Evolutionary conservation across 2,329 filamentous ascomycete genomes (phyloP).

Genomic region (Fusarium continuum): DNA sequence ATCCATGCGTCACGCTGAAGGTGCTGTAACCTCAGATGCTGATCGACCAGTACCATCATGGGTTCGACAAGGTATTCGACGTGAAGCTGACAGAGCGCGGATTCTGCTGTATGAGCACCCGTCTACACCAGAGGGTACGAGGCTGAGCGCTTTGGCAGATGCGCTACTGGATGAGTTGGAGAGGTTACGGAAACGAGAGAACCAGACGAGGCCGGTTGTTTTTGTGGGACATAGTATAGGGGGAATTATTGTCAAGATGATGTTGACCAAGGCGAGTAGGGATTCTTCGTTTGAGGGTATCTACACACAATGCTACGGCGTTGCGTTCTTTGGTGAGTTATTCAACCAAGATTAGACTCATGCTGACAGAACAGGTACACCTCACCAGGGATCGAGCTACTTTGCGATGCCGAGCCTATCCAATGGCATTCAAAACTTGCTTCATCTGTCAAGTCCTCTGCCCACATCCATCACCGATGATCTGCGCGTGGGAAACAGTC

Average conservation of each 20-base stretch:
- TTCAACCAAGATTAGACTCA: accelerated
- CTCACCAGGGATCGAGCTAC: conserved; percentile 71
- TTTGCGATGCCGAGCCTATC: conserved; percentile 67
- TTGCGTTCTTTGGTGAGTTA: conserved; percentile 66
- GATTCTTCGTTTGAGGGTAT: conserved; percentile 54
- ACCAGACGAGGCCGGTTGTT: conserved; percentile 61
- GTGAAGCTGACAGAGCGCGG: conserved; percentile 57
- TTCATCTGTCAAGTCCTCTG: conserved; percentile 61
- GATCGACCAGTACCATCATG: conserved; percentile 53
- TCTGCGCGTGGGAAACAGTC: conserved; percentile 60
- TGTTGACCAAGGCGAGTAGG: conserved; percentile 58
- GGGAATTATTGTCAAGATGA: conserved; percentile 67
- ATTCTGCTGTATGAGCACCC: conserved; percentile 64
- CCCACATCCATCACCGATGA: conserved; percentile 60
- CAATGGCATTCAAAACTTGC: conserved; percentile 61
- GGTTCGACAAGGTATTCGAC: conserved; percentile 62
- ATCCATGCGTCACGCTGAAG: conserved; percentile 52
- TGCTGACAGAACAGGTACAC: conserved; percentile 56
- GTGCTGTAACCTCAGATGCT: conserved; percentile 4
- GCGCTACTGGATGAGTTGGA: conserved; percentile 57
- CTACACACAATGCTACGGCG: conserved; percentile 66
- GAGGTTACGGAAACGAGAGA: conserved; percentile 47
- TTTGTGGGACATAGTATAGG: conserved; percentile 71
- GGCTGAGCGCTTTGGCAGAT: conserved; percentile 56
- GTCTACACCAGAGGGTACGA: conserved; percentile 50